Evolutionary conservation across 805 yeast genomes (phyloP).

Genomic region (Barnettozyma californica): DNA sequence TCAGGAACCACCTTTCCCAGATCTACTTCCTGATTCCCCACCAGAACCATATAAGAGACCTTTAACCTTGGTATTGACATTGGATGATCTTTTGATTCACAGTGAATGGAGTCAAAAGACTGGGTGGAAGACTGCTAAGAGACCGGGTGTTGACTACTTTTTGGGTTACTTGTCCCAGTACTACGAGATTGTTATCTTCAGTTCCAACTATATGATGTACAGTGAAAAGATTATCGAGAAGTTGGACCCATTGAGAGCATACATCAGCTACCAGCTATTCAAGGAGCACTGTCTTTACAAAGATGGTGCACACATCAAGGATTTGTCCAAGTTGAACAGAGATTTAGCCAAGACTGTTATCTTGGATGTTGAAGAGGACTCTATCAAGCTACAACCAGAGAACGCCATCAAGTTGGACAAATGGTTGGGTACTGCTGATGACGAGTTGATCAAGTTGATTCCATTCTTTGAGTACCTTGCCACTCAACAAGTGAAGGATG

Average conservation of each 20-base stretch:
- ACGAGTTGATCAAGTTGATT: slow-evolving; percentile 70
- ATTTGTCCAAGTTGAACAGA: slow-evolving; percentile 84
- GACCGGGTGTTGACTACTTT: slow-evolving; percentile 98
- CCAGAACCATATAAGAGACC: slow-evolving; percentile 92
- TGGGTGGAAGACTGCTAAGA: slow-evolving; percentile 98
- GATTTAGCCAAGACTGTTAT: slow-evolving; percentile 77
- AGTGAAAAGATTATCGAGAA: slow-evolving; percentile 80
- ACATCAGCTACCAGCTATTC: slow-evolving; percentile 78
- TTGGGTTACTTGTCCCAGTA: slow-evolving; percentile 90
- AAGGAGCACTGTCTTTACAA: slow-evolving; percentile 83
- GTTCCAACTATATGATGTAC: slow-evolving; percentile 79
- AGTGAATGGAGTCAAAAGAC: slow-evolving; percentile 85
- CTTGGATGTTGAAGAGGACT: slow-evolving; percentile 70
- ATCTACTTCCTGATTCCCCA: slow-evolving; percentile 86
- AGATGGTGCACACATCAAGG: slow-evolving; percentile 88
- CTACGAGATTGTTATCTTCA: slow-evolving; percentile 90
- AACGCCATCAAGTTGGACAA: slow-evolving; percentile 81
- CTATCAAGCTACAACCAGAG: slow-evolving; percentile 82
- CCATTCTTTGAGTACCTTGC: slow-evolving; percentile 95
- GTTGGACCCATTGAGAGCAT: slow-evolving; percentile 90
- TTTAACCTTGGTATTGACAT: slow-evolving; percentile 77
- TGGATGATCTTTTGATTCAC: slow-evolving; percentile 88
- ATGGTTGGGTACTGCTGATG: slow-evolving; percentile 87
- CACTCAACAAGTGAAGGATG: slow-evolving; percentile 78
- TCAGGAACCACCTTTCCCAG: slow-evolving; percentile 90